Evolutionary conservation across 306 rosid genomes (phyloP), one percentile per base, ranked within the genome.

Genomic region (Vigna trinervia): DNA sequence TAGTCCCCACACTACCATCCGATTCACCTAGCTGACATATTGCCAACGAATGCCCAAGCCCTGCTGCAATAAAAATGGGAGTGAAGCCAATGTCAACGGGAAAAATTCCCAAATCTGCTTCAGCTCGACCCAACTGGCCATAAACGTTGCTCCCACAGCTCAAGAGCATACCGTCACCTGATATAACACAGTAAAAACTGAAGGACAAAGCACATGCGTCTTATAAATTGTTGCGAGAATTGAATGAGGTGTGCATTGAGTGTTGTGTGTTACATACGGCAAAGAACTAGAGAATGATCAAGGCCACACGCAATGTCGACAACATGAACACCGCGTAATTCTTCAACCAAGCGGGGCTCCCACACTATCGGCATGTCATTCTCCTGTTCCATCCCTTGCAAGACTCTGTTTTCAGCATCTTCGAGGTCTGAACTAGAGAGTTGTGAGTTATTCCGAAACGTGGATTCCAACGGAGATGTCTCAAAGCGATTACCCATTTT

Each of bases 41-140:
- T 56, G 97, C 97, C 86, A 95, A 83, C 50, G 97, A 92, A 84
- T 92, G 97, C 43, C 98, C 98, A 63, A 95, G 91, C 74, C 98
- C 97, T 54, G 97, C 87, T 65, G 92, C 90, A 76, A 95, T 32
- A 34, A 90, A 88, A 38, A 80, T 41, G 1, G 93, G 95, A 58
- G 57, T 67, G 48, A 79, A 47, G 60, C 69, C 79, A 67, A 83
- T 71, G 30, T 92, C 95, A 84, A 95, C 95, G 1, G 96, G 92
- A 32, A 84, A 82, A 73, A 92, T 68, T 23, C 98, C 96, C 84
- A 89, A 69, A 77, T 88, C 93, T 80, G 75, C 74, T 59, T 76
- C 82, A 22, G 30, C 80, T 85, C 97, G 80, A 65, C 98, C 98
- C 70, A 92, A 78, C 66, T 92, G 98, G 39, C 96, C 93, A 61